These are phyloP conservation scores for Alnus rubra DNA, from an alignment of 306 rosid species.

Conservation along the genomic window DNA sequence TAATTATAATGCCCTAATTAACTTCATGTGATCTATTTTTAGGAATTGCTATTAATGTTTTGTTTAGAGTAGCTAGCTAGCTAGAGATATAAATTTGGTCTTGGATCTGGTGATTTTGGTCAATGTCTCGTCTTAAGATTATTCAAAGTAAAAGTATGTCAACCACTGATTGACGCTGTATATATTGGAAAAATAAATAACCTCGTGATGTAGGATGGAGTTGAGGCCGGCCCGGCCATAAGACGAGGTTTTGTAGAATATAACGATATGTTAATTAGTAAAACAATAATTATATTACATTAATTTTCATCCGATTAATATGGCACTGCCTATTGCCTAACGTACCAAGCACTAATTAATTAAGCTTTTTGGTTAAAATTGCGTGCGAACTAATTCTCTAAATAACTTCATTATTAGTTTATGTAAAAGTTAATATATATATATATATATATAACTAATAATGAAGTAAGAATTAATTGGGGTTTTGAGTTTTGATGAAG, in stretches of 20 bases:
- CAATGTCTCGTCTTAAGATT: constrained; percentile 1
- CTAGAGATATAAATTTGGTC: not conserved
- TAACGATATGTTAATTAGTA: not conserved
- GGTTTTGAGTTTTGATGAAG: too few species aligned
- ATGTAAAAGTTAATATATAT: too few species aligned
- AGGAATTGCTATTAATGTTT: too few species aligned
- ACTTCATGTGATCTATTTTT: too few species aligned
- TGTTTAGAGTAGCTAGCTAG: too few species aligned
- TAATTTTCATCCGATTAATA: not conserved
- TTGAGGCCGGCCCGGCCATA: not conserved
- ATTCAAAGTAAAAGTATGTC: not conserved
- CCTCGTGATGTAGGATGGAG: not conserved
- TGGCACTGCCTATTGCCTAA: not conserved
- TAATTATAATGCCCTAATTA: too few species aligned
- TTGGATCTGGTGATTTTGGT: constrained; percentile 15
- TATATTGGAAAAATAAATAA: not conserved
- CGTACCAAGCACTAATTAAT: too few species aligned
- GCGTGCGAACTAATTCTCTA: too few species aligned
- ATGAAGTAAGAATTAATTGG: too few species aligned
- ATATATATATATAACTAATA: too few species aligned
- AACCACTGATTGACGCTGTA: not conserved
- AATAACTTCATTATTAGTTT: too few species aligned
- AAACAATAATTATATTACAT: not conserved
- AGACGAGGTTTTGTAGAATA: not conserved
- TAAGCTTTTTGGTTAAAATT: too few species aligned